Evolutionary conservation across 1,139 yeast genomes (phyloP).

Genomic region (Saccharomyces hybrid): DNA sequence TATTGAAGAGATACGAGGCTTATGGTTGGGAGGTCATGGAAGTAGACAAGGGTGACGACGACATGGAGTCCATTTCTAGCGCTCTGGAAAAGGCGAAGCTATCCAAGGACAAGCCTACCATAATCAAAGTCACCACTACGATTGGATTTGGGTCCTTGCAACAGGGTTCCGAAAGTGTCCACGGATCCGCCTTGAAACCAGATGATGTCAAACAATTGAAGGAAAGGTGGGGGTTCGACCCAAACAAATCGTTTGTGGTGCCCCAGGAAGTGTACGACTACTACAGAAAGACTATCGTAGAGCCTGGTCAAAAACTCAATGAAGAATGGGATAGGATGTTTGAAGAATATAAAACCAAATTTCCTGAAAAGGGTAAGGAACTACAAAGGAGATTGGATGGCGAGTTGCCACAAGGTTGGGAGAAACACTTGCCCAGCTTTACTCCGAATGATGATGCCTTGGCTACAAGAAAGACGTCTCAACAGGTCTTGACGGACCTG

Average conservation of each 20-base stretch:
- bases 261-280: conserved; percentile 75
- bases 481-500: conserved; percentile 63
- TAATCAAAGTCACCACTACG: conserved; percentile 81
- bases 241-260: conserved; percentile 67
- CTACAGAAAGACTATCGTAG: conserved; percentile 51
- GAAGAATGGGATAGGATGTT: conserved; percentile 64
- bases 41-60: conserved; percentile 76
- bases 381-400: conserved; percentile 71
- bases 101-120: conserved; percentile 71
- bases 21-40: conserved; percentile 89
- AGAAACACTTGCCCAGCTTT: conserved; percentile 67
- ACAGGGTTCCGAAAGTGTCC: conserved; percentile 87
- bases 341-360: conserved; percentile 55
- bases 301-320: conserved; percentile 58
- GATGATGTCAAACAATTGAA: conserved; percentile 89
- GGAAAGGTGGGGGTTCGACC: conserved; percentile 79
- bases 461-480: conserved; percentile 95
- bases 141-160: conserved; percentile 89
- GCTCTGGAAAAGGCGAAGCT: conserved; percentile 71
- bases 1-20: conserved; percentile 72
- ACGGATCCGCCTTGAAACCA: conserved; percentile 92
- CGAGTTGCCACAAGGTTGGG: conserved; percentile 83
- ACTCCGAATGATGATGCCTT: conserved; percentile 70
- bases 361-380: conserved; percentile 75
- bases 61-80: conserved; percentile 58